These are phyloP conservation scores for Penicillium olsonii DNA, from an alignment of 2,329 filamentous ascomycete genomes.

Conservation along the genomic window DNA sequence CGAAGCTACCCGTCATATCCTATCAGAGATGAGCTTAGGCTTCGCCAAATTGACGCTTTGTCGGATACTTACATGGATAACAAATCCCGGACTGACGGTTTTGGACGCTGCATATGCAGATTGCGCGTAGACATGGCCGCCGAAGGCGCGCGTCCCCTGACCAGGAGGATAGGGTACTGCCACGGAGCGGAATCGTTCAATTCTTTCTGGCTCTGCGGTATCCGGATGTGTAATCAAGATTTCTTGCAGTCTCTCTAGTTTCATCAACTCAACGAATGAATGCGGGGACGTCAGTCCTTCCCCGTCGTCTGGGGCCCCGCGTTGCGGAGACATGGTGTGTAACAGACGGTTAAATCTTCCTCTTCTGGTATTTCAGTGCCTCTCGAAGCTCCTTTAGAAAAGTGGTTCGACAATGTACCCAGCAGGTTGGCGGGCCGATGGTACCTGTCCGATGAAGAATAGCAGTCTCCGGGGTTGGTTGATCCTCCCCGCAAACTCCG, in stretches of 20 bases:
- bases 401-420: neutral
- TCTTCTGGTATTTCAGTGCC: neutral
- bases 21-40: conserved; percentile 22
- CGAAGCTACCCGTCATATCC: conserved; percentile 57
- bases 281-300: conserved; percentile 15
- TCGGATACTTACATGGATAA: conserved; percentile 51
- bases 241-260: conserved; percentile 29
- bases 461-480: neutral
- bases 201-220: conserved; percentile 25
- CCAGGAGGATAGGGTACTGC: conserved; percentile 45
- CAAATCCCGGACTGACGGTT: conserved; percentile 52
- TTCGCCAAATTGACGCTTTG: neutral
- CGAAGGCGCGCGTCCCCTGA: conserved; percentile 49
- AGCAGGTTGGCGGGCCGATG: neutral
- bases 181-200: conserved; percentile 33
- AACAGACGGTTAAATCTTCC: neutral
- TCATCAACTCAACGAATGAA: conserved; percentile 35
- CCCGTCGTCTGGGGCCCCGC: conserved; percentile 5
- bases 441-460: neutral
- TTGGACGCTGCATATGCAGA: conserved; percentile 59
- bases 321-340: conserved; percentile 19
- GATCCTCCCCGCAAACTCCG: neutral
- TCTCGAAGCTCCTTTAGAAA: too few relatives aligned
- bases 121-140: conserved; percentile 60
- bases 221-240: conserved; percentile 7